phyloP scores from a whole-genome alignment of 2,329 filamentous ascomycete genomes.

The Penicillium sp. region DNA sequence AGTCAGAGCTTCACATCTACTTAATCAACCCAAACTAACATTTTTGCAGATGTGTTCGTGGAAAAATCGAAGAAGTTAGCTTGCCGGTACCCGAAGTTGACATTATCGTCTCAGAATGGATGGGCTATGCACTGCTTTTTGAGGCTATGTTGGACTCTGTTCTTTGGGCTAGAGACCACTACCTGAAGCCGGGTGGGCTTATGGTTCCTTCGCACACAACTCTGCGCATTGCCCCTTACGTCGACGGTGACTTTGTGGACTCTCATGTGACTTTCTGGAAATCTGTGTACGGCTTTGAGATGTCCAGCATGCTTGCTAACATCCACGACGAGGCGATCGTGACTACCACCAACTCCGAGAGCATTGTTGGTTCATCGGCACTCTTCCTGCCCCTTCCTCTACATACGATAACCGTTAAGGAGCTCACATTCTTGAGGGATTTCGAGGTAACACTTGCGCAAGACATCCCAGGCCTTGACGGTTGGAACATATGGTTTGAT shows the following conservation, averaged over 20 bases:
- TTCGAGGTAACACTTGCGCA: slow-evolving; percentile 61
- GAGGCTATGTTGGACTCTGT: slow-evolving; percentile 96
- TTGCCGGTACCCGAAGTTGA: slow-evolving; percentile 79
- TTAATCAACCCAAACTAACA: slow-evolving; percentile 8
- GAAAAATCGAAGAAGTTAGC: slow-evolving; percentile 81
- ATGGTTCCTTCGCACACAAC: slow-evolving; percentile 84
- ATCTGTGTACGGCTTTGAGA: slow-evolving; percentile 91
- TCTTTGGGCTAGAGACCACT: slow-evolving; percentile 80
- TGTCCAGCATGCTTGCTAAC: slow-evolving; percentile 80
- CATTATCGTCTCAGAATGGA: slow-evolving; percentile 96
- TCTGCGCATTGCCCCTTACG: slow-evolving; percentile 75
- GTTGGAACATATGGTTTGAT: slow-evolving; percentile 90
- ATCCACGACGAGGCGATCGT: slow-evolving; percentile 81
- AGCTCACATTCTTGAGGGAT: slow-evolving; percentile 69
- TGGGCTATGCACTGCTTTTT: slow-evolving; percentile 91
- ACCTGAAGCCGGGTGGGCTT: slow-evolving; percentile 73
- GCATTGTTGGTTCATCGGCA: slow-evolving; percentile 50
- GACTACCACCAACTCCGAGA: slow-evolving; percentile 60
- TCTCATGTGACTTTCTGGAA: slow-evolving; percentile 84
- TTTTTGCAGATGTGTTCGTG: slow-evolving; percentile 60
- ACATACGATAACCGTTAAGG: slow-evolving; percentile 65
- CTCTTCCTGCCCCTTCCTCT: slow-evolving; percentile 74
- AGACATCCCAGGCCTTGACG: slow-evolving; percentile 70
- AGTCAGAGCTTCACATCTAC: not conserved
- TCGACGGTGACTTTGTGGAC: slow-evolving; percentile 70